A percentile compares a stretch with the other conserved stretches of the same genome.
phyloP scores from a whole-genome alignment of 164 flowering plant genomes.

The Cinnamomum chago region DNA sequence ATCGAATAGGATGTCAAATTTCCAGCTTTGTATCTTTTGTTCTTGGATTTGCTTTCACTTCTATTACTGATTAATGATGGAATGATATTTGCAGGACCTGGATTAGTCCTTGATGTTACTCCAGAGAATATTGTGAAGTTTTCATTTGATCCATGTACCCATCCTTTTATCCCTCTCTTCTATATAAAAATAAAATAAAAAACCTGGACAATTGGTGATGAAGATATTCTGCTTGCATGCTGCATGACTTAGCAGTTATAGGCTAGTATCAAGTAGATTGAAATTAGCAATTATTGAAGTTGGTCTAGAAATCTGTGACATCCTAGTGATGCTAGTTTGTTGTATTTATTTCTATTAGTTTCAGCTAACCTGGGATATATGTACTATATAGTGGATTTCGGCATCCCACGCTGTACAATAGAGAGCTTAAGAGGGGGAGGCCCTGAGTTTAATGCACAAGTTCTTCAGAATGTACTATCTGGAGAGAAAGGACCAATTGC shows the following conservation, averaged over 20 bases:
- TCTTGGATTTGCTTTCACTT: background rate
- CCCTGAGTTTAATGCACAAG: conserved; percentile 68
- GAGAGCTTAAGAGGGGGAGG: conserved; percentile 76
- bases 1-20: background rate
- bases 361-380: too few relatives aligned
- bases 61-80: background rate
- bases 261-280: too few relatives aligned
- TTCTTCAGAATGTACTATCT: conserved; percentile 59
- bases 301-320: too few relatives aligned
- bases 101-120: conserved; percentile 72
- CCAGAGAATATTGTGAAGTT: conserved; percentile 65
- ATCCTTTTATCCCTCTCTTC: background rate
- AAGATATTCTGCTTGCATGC: too few relatives aligned
- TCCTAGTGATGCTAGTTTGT: too few relatives aligned
- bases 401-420: conserved; percentile 83
- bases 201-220: too few relatives aligned
- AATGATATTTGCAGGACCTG: conserved; percentile 55
- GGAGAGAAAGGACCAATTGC: conserved; percentile 86
- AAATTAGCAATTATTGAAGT: too few relatives aligned
- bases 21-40: background rate
- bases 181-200: background rate
- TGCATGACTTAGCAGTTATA: too few relatives aligned
- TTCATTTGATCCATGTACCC: conserved; percentile 80
- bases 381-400: conserved; percentile 66
- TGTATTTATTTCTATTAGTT: too few relatives aligned